Evolutionary conservation across 2,329 filamentous ascomycete genomes (phyloP), one percentile per base, ranked within the genome.

Genomic region (Mycosphaerelloides madeirae): DNA sequence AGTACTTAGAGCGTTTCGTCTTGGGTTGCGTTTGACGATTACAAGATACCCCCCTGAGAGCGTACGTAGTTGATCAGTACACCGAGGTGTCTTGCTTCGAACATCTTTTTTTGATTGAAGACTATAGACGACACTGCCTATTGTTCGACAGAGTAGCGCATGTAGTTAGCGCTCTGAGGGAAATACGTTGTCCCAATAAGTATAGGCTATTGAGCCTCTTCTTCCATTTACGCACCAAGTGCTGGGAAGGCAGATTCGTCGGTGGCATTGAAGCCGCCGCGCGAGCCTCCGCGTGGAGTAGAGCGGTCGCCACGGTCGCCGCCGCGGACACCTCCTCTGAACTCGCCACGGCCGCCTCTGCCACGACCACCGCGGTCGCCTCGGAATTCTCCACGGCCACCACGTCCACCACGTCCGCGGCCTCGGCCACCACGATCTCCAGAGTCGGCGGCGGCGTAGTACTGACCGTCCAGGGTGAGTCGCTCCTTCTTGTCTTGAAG

Each of bases 401-500:
- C 59, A 42, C 60, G 56, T 39, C 64, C 53, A 53, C 77, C 73
- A 55, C 74, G 70, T 56, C 74, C 73, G 50, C 75, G 74, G 51
- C 71, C 70, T 46, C 72, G 66, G 49, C 73, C 77, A 52, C 78
- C 76, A 55, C 77, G 74, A 57, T 79, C 76, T 56, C 75, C 73
- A 54, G 72, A 70, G 47, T 75, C 69, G 55, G 70, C 62, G 53
- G 81, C 79, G 59, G 82, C 77, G 48, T 63, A 63, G 53, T 66
- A 85, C 80, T 74, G 65, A 51, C 89, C 81, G 70, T 95, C 90
- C 56, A 96, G 87, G 65, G 95, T 88, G 62, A 97, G 68, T 67
- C 85, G 71, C 70, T 87, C 81, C 84, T 96, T 96, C 74, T 85
- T 80, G 41, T 55, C 49, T 81, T 93, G 93, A 75, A 85, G 85